Percentiles rank a stretch among this genome's conserved stretches.
Conservation (phyloP, 1,284 basidiomycete species). For the Trichosporon ovoides region DNA sequence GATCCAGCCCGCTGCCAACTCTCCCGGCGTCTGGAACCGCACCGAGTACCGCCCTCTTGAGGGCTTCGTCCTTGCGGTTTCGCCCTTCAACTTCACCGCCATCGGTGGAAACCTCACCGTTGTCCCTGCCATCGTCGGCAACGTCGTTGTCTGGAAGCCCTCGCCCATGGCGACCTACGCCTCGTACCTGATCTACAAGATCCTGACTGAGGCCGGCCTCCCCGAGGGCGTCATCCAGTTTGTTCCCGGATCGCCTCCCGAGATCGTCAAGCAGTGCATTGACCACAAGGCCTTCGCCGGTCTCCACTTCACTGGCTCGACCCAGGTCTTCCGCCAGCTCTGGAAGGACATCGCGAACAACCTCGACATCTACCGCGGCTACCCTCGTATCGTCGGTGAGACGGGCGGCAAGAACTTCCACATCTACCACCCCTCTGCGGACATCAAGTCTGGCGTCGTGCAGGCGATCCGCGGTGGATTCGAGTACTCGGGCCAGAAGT, state of each 20-base stretch:
- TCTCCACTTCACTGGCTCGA: conserved; percentile 96
- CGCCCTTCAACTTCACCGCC: conserved; percentile 98
- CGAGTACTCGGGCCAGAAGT: conserved; percentile 97
- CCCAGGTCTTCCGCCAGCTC: conserved; percentile 84
- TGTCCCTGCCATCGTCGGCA: conserved; percentile 90
- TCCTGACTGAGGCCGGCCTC: conserved; percentile 88
- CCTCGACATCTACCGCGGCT: conserved; percentile 75
- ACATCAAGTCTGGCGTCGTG: conserved; percentile 77
- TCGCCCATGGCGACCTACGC: conserved; percentile 92
- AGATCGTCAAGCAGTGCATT: conserved; percentile 76
- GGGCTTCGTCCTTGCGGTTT: conserved; percentile 94
- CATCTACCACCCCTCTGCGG: conserved; percentile 80
- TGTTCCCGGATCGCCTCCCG: conserved; percentile 76
- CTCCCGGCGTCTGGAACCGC: conserved; percentile 89
- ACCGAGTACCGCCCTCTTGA: conserved; percentile 93
- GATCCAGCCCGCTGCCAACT: conserved; percentile 82
- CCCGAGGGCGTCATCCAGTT: conserved; percentile 96
- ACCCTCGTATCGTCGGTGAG: conserved; percentile 92
- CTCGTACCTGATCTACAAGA: conserved; percentile 87
- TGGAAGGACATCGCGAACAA: conserved; percentile 95
- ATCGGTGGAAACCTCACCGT: conserved; percentile 83
- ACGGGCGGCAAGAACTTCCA: conserved; percentile 90
- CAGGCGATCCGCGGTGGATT: conserved; percentile 87
- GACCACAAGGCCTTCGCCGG: conserved; percentile 75
- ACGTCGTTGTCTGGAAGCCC: conserved; percentile 96